Conservation (phyloP, 2,329 filamentous ascomycete genomes). For the Aurifilum marmelostoma region DNA sequence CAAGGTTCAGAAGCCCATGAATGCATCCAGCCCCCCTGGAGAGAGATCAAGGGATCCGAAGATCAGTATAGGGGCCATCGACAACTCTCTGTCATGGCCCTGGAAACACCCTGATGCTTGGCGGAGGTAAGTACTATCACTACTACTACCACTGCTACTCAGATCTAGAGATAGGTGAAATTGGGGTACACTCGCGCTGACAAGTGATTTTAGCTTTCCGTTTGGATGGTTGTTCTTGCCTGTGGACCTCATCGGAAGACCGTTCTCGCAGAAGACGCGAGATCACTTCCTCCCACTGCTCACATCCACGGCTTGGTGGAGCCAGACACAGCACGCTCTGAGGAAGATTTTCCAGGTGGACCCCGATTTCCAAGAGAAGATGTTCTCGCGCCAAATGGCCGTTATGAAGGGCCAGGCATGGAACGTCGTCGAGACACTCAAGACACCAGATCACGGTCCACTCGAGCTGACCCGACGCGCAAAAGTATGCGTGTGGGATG, state of each 20-base stretch:
- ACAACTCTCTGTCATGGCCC: slow-evolving; percentile 97
- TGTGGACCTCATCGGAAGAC: slow-evolving; percentile 92
- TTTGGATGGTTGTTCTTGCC: slow-evolving; percentile 98
- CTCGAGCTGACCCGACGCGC: slow-evolving; percentile 88
- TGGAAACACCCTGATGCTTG: slow-evolving; percentile 98
- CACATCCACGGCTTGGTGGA: slow-evolving; percentile 96
- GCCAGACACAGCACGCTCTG: slow-evolving; percentile 84
- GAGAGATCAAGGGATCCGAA: slow-evolving; percentile 52
- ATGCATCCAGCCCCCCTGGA: slow-evolving; percentile 61
- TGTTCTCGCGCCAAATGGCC: slow-evolving; percentile 98
- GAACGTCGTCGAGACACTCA: slow-evolving; percentile 98
- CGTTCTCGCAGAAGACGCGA: slow-evolving; percentile 91
- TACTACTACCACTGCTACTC: too few species aligned
- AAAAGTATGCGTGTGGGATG: slow-evolving; percentile 96
- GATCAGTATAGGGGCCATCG: slow-evolving; percentile 87
- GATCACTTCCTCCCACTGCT: slow-evolving; percentile 95
- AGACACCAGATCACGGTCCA: slow-evolving; percentile 88
- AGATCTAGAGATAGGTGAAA: too few species aligned
- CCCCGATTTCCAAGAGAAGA: slow-evolving; percentile 94
- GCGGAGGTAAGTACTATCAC: slow-evolving; percentile 54
- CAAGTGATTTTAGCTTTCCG: slow-evolving; percentile 72
- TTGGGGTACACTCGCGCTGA: slow-evolving; percentile 32
- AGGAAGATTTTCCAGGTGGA: slow-evolving; percentile 89
- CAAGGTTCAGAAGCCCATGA: slow-evolving; percentile 81
- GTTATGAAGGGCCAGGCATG: slow-evolving; percentile 99